A percentile compares a stretch with the other conserved stretches of the same genome.
Conservation (phyloP, 345 rosid genomes). For the Citrus sinensis region DVS_A1.0 CM039162.1:29395001-29395500, state of each 20-base stretch:
- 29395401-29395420: background rate
- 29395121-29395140: constrained; percentile 1
- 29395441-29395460: constrained; percentile 96
- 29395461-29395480: constrained; percentile 93
- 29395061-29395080: constrained; percentile 5
- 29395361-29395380: background rate
- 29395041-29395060: background rate
- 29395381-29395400: background rate
- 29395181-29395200: constrained; percentile 14
- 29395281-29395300: constrained; percentile 16
- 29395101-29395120: background rate
- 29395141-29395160: constrained; percentile 8
- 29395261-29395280: constrained; percentile 85
- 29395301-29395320: constrained; percentile 10
- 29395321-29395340: constrained; percentile 10
- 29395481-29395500: constrained; percentile 58
- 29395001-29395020: background rate
- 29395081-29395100: background rate
- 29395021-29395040: background rate
- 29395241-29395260: constrained; percentile 86
- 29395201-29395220: constrained; percentile 91
- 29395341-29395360: constrained; percentile 1
- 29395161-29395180: background rate
- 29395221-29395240: constrained; percentile 99
- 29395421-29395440: constrained; percentile 68